A percentile compares a stretch with the other conserved stretches of the same genome.
Conservation (phyloP, 1,284 basidiomycete species). For the Trichosporon faecale region DNA sequence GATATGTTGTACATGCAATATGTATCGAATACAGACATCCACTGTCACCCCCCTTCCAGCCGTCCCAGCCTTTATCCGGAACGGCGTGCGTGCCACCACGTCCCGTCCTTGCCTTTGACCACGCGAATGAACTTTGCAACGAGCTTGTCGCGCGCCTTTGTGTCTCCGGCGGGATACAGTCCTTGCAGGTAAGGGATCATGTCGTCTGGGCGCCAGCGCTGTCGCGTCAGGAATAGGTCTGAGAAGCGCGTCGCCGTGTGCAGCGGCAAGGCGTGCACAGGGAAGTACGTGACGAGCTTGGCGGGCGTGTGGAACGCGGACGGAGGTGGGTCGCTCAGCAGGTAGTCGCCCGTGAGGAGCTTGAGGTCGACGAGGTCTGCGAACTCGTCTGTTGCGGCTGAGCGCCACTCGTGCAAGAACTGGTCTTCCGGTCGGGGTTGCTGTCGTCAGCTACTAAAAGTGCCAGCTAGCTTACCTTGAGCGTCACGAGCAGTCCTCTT, state of each 20-base stretch:
- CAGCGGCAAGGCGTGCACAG: constrained; percentile 65
- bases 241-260: constrained; percentile 73
- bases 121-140: constrained; percentile 79
- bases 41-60: neutral
- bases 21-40: constrained; percentile 1
- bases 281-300: constrained; percentile 62
- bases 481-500: constrained; percentile 63
- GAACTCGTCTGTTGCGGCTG: constrained; percentile 70
- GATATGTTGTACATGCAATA: constrained; percentile 7
- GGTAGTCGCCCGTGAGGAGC: constrained; percentile 65
- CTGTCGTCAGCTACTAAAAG: constrained; percentile 56
- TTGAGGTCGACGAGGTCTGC: constrained; percentile 59
- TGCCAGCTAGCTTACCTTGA: constrained; percentile 57
- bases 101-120: constrained; percentile 63
- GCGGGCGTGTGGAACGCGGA: constrained; percentile 29
- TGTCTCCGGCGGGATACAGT: constrained; percentile 64
- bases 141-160: constrained; percentile 81
- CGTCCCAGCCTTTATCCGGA: constrained; percentile 25
- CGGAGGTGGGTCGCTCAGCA: constrained; percentile 47
- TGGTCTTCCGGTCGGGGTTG: constrained; percentile 49
- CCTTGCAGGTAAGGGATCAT: constrained; percentile 76
- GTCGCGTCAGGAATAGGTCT: constrained; percentile 74
- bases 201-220: constrained; percentile 73
- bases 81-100: constrained; percentile 49
- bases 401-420: constrained; percentile 67